Base-by-base conservation (phyloP, 2,329 filamentous ascomycete species). In the Ascochyta clinopodiicola region DNA sequence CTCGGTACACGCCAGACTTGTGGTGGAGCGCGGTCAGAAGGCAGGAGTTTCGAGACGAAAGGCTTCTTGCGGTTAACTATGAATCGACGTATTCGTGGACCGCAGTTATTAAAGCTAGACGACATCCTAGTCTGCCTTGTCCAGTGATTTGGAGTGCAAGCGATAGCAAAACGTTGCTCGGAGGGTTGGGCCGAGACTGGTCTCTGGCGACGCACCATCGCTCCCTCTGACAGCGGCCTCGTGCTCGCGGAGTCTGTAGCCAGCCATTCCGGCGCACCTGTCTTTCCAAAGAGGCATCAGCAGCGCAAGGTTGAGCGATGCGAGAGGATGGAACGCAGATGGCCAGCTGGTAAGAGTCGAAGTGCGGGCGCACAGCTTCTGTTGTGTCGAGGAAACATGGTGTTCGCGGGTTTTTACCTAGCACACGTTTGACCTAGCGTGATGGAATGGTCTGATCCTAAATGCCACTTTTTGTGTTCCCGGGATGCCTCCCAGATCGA, bases 221-320 rank as follows among this genome's bases (percentile, higher is more conserved):
- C 27, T 36, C 35, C 25, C 37, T 52, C 36, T 55, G 44, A 44
- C 52, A 46, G 42, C 52, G 32, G 46, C 36, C 40, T 31, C 31
- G 51, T 42, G 45, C 40, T 25, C 22, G 45, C 22, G 19, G 15
- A 42, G 46, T 56, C 46, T 46, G 42, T 46, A 53, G 32, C 24
- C 44, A 36, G 38, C 51, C 51, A 47, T 34, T 5, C 45, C 51
- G 45, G 32, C 27, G 34, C 27, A 54, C 44, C 39, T 55, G 45
- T 35, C 35, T 22, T 27, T n/a, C 15, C 13, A 22, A 32, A 7
- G 1, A 21, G 15, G 10, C 32, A 6, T 24, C 19, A 19, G 25
- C 35, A 34, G 46, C 21, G 32, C 43, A 46, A 56, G 46, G 37
- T 46, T 43, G 52, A 21, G 7, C 10, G 25, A 17, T 17, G 36